Base-by-base conservation (phyloP, 2,329 filamentous ascomycete genomes). In the Neoascochyta sp. region DNA sequence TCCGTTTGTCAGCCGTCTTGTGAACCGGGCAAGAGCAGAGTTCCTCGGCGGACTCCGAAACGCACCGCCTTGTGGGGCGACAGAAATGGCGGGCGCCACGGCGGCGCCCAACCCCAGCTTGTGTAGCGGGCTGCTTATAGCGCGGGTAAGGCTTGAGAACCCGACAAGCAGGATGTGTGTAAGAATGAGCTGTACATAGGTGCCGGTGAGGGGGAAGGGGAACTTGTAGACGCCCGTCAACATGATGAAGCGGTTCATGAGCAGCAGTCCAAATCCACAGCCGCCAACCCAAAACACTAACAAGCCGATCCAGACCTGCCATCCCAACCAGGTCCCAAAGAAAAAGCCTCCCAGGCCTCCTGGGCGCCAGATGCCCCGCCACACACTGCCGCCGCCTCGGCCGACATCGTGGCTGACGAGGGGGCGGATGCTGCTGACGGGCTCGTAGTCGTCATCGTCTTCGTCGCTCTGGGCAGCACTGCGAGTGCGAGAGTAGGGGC, bases 201-300 rank as follows among this genome's bases (percentile, higher is more conserved):
- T 73, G 28, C 67, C 63, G 7, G 70, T 68, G 16, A 75, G 54
- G 9, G 73, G 73, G 37, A 73, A 75, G 1, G 68, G 68, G 37
- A 76, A 75, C 58, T 65, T 65, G 45, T 64, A 71, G 16, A 69
- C 64, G 28, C 69, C 69, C 34, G 67, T 73, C 56, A 65, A 62
- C 36, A 73, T 54, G 36, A 73, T 69, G 41, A 73, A 71, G 31
- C 70, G 57, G 41, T 73, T 73, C 67, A 73, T 70, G 34, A 72
- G 56, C 29, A 68, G 43, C 38, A 73, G 47, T 4, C 66, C 68
- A 39, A 72, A 71, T 7, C 62, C 55, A 36, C 65, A 70, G 2
- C 65, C 69, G 4, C 65, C 65, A 0, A 71, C 58, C 68, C 67
- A 72, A 8, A 73, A 56, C 9, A 71, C 63, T 28, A 73, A 47